Evolutionary conservation across 2,329 filamentous ascomycete genomes (phyloP), one percentile per base, ranked within the genome.

Genomic region (Akanthomyces muscarius): DNA sequence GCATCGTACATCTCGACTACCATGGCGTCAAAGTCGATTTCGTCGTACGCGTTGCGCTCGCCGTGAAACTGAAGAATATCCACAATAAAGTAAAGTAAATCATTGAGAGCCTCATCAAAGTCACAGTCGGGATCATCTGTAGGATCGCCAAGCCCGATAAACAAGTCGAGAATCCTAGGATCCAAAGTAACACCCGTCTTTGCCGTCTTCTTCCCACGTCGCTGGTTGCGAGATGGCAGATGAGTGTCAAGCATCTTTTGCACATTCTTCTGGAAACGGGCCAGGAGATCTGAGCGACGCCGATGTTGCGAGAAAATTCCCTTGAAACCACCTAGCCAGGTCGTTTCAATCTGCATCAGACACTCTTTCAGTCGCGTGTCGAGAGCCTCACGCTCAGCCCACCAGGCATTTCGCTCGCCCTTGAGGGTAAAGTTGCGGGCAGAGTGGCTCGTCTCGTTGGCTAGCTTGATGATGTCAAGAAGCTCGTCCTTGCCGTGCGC

Each of bases 11-110:
- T 91, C 69, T 97, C 92, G 45, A 98, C 83, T 5, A 93, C 87
- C 86, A 99, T 96, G 68, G 83, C 79, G 67, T 99, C 95, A 71
- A 98, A 96, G 74, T 98, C 94, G 66, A 99, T 91, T 77, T 99
- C 95, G 69, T 99, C 95, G 75, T 97, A 97, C 0, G 96, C 95
- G 72, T 98, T 99, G 54, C 88, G 86, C 76, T 99, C 96, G 18
- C 95, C 95, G 69, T 97, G 91, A 75, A 99, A 98, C 73, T 98
- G 95, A 3, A 99, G 81, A 58, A 98, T 93, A 70, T 99, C 95
- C 6, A 99, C 89, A 1, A 98, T 90, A 72, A 98, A 98, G 76
- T 97, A 98, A 4, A 99, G 83, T 33, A 99, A 79, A 72, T 99
- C 95, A 68, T 89, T 92, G n/a, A 99, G 78, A 0, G 89, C 86